A percentile compares a stretch with the other conserved stretches of the same genome.
Conservation (phyloP, 1,284 basidiomycete genomes). For the Ceratorhiza oryzae-sativae region DNA sequence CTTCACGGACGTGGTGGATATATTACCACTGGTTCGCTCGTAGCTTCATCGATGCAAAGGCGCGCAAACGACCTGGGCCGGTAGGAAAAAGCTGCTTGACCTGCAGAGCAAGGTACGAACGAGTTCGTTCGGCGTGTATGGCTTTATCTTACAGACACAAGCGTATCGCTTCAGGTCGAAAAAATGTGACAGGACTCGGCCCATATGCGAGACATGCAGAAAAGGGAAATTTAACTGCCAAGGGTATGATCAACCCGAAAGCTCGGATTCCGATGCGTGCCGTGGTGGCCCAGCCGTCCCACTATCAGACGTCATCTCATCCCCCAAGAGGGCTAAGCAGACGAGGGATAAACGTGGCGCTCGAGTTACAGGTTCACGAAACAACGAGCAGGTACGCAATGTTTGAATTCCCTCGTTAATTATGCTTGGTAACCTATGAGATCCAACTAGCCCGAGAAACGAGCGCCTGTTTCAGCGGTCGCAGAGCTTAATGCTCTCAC, state of each 20-base stretch:
- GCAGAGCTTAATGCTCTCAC: no score
- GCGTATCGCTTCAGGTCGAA: not conserved
- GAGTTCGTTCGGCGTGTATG: no score
- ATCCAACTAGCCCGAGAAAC: not conserved
- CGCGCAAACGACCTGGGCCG: conserved; percentile 13
- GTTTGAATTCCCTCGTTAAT: not conserved
- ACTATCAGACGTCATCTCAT: not conserved
- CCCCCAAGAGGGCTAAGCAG: not conserved
- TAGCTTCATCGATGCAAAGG: not conserved
- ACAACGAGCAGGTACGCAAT: not conserved
- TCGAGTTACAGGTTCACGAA: not conserved
- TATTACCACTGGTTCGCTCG: not conserved
- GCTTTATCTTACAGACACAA: not conserved
- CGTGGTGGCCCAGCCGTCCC: not conserved
- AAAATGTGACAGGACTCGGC: conserved; percentile 23
- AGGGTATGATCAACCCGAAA: conserved; percentile 25
- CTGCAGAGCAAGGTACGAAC: not conserved
- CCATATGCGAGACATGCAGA: conserved; percentile 7
- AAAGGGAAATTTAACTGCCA: conserved; percentile 17
- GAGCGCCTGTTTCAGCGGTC: not conserved
- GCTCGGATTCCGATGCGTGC: not conserved
- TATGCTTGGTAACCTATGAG: not conserved
- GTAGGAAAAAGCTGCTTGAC: conserved; percentile 21
- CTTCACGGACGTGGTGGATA: not conserved
- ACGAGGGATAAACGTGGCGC: no score